Conservation (phyloP, 2,329 filamentous ascomycete genomes). For the Cordyceps fumosorosea region DNA sequence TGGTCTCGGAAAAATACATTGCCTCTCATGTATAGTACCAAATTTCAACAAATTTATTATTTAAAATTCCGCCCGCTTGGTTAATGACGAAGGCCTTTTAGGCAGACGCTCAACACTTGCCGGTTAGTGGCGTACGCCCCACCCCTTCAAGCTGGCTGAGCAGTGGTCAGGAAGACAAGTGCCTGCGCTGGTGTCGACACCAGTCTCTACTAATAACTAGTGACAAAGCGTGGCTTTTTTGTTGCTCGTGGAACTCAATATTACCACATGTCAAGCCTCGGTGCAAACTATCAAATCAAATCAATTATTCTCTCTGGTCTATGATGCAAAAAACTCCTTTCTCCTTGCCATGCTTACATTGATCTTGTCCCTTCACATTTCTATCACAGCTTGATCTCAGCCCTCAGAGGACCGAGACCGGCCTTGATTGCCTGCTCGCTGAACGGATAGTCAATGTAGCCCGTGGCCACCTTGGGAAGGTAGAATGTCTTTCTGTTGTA, state of each 20-base stretch:
- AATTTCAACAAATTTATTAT: not conserved
- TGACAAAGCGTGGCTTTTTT: not conserved
- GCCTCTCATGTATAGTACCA: not conserved
- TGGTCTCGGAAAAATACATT: not conserved
- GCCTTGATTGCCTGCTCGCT: conserved; percentile 6
- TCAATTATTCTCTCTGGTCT: not conserved
- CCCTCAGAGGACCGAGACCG: not conserved
- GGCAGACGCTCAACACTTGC: too few relatives aligned
- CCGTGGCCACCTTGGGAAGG: not conserved
- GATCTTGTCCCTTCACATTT: not conserved
- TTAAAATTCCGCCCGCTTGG: not conserved
- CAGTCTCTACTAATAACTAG: not conserved
- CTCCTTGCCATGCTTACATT: not conserved
- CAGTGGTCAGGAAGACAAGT: too few relatives aligned
- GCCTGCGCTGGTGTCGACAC: not conserved
- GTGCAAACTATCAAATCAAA: not conserved
- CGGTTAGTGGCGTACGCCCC: too few relatives aligned
- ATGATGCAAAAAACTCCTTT: not conserved
- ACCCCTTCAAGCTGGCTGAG: too few relatives aligned
- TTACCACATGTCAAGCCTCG: not conserved
- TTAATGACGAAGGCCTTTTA: too few relatives aligned
- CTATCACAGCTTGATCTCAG: not conserved
- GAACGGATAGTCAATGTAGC: conserved; percentile 8
- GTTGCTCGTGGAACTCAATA: not conserved
- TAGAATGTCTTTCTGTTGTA: conserved; percentile 24